These are phyloP conservation scores for Calonectria montana DNA, from an alignment of 2,329 filamentous ascomycete species.

Conservation along the genomic window DNA sequence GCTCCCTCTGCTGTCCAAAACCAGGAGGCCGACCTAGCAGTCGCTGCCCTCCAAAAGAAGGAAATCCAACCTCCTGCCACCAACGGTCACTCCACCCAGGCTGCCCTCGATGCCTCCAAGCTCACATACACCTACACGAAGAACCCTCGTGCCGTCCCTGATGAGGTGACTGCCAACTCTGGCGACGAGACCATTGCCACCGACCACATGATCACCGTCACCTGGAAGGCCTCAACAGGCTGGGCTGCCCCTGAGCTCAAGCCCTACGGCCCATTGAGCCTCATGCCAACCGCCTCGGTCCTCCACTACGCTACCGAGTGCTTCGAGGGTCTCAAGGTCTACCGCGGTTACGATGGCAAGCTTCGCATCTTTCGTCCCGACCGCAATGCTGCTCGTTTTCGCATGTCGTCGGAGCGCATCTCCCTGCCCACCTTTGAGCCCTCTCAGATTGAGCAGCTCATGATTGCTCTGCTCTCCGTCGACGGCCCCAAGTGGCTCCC, in stretches of 20 bases:
- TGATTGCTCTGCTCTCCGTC: slow-evolving; percentile 76
- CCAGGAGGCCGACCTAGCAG: slow-evolving; percentile 63
- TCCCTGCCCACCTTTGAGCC: slow-evolving; percentile 80
- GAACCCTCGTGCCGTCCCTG: slow-evolving; percentile 64
- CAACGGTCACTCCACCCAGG: slow-evolving; percentile 60
- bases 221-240: slow-evolving; percentile 73
- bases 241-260: slow-evolving; percentile 81
- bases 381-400: slow-evolving; percentile 75
- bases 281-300: slow-evolving; percentile 84
- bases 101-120: slow-evolving; percentile 71
- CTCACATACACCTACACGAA: slow-evolving; percentile 66
- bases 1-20: slow-evolving; percentile 59
- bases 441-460: slow-evolving; percentile 77
- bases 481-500: slow-evolving; percentile 87
- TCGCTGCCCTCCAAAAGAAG: slow-evolving; percentile 64
- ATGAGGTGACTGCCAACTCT: slow-evolving; percentile 58
- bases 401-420: slow-evolving; percentile 71
- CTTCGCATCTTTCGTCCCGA: slow-evolving; percentile 83
- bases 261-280: slow-evolving; percentile 80
- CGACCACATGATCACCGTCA: slow-evolving; percentile 88
- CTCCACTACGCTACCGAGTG: slow-evolving; percentile 93
- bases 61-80: slow-evolving; percentile 50
- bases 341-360: slow-evolving; percentile 80
- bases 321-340: slow-evolving; percentile 87
- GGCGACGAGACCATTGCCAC: slow-evolving; percentile 71